phyloP scores from a whole-genome alignment of 176 grass and related monocot species.

The Oryza rufipogon region DNA sequence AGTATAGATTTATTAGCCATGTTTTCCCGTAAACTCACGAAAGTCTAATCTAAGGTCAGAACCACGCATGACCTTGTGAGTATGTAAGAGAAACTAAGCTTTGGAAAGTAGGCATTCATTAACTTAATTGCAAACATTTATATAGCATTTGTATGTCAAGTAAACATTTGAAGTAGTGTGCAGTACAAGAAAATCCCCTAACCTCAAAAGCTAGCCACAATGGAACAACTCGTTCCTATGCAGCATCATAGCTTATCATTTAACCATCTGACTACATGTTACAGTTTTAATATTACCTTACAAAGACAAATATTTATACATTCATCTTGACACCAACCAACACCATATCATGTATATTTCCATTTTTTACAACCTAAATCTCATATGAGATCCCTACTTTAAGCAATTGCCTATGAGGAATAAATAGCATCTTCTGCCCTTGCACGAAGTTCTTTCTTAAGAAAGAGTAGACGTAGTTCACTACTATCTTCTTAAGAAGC shows the following conservation, averaged over 20 bases:
- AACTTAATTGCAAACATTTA: not conserved
- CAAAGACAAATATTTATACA: not conserved
- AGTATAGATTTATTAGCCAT: no score
- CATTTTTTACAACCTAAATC: conserved; percentile 17
- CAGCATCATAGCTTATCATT: not conserved
- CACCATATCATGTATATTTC: not conserved
- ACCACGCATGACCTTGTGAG: no score
- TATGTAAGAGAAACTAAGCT: no score
- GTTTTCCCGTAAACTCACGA: no score
- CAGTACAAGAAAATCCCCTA: not conserved
- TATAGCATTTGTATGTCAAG: not conserved
- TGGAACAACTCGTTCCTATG: not conserved
- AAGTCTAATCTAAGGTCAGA: no score
- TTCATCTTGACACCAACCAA: not conserved
- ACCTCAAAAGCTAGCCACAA: not conserved
- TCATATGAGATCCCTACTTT: conserved; percentile 62
- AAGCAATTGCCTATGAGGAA: conserved; percentile 45
- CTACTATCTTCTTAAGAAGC: conserved; percentile 35
- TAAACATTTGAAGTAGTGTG: not conserved
- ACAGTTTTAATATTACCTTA: not conserved
- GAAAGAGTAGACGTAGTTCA: conserved; percentile 52
- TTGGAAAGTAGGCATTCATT: not conserved
- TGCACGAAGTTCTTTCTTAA: conserved; percentile 56
- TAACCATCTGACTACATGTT: not conserved
- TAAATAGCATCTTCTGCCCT: conserved; percentile 40